phyloP scores from a whole-genome alignment of 176 grass and related monocot genomes.

The Avena insularis region DNA sequence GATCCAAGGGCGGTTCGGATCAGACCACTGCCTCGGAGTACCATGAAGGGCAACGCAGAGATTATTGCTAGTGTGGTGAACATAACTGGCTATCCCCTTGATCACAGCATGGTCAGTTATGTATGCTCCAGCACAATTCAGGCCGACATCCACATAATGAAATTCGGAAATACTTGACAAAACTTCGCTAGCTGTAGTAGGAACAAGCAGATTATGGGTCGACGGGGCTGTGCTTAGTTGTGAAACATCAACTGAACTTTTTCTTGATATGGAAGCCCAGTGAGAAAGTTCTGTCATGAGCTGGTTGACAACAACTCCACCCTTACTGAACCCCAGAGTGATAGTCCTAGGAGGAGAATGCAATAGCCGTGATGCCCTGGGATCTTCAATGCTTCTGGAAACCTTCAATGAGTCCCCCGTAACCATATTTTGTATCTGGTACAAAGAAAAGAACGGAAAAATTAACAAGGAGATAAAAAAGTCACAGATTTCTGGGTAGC shows the following conservation, averaged over 20 bases:
- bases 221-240: neutral
- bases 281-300: conserved; percentile 75
- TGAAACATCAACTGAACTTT: conserved; percentile 17
- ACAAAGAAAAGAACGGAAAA: conserved; percentile 20
- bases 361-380: conserved; percentile 16
- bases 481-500: neutral
- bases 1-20: conserved; percentile 61
- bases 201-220: conserved; percentile 42
- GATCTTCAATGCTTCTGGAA: conserved; percentile 20
- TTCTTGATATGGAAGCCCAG: conserved; percentile 32
- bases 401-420: conserved; percentile 37
- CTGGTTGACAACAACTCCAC: conserved; percentile 84
- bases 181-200: conserved; percentile 51
- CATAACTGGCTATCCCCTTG: conserved; percentile 51
- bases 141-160: conserved; percentile 86
- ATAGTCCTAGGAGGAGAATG: conserved; percentile 54
- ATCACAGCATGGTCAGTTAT: conserved; percentile 60
- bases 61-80: conserved; percentile 26
- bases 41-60: conserved; percentile 69
- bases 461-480: conserved; percentile 20
- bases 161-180: conserved; percentile 74
- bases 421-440: conserved; percentile 57
- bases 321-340: conserved; percentile 92
- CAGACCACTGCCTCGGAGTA: conserved; percentile 73
- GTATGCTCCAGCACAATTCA: conserved; percentile 87